Evolutionary conservation across 2,329 filamentous ascomycete species (phyloP).

Genomic region (Penicillium capsulatum): DNA sequence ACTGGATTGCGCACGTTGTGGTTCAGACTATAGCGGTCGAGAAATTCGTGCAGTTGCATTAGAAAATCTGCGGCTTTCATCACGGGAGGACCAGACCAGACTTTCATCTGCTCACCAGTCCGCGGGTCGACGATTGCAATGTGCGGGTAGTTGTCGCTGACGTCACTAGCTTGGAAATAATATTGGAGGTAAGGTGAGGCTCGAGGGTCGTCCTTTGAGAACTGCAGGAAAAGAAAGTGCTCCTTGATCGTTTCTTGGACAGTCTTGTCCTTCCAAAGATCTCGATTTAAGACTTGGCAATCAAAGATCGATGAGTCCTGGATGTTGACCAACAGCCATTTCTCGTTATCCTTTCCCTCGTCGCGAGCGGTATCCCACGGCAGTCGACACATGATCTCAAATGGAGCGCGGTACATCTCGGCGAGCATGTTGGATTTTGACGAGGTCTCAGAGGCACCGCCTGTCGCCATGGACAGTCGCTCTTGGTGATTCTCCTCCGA

Average conservation of each 20-base stretch:
- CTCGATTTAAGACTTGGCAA: conserved; percentile 88
- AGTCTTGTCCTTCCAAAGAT: conserved; percentile 86
- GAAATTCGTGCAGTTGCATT: conserved; percentile 86
- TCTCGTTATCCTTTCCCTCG: conserved; percentile 79
- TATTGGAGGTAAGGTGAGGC: conserved; percentile 81
- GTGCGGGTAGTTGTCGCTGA: conserved; percentile 87
- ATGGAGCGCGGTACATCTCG: conserved; percentile 87
- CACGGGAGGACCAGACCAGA: conserved; percentile 83
- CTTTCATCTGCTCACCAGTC: conserved; percentile 94
- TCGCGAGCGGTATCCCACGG: conserved; percentile 82
- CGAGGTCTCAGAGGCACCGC: conserved; percentile 61
- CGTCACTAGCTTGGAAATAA: conserved; percentile 77
- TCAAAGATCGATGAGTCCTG: conserved; percentile 92
- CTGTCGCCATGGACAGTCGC: conserved; percentile 58
- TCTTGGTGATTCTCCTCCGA: conserved; percentile 48
- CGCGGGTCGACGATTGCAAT: conserved; percentile 93
- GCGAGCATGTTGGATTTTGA: conserved; percentile 74
- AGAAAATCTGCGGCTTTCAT: conserved; percentile 75
- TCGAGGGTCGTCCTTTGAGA: conserved; percentile 75
- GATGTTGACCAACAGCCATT: conserved; percentile 94
- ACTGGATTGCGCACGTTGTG: conserved; percentile 90
- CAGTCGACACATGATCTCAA: conserved; percentile 76
- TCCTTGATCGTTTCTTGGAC: conserved; percentile 78
- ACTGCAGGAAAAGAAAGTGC: conserved; percentile 95
- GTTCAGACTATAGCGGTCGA: conserved; percentile 92